Evolutionary conservation across 345 rosid genomes (phyloP).

Genomic region (Populus alba): DNA sequence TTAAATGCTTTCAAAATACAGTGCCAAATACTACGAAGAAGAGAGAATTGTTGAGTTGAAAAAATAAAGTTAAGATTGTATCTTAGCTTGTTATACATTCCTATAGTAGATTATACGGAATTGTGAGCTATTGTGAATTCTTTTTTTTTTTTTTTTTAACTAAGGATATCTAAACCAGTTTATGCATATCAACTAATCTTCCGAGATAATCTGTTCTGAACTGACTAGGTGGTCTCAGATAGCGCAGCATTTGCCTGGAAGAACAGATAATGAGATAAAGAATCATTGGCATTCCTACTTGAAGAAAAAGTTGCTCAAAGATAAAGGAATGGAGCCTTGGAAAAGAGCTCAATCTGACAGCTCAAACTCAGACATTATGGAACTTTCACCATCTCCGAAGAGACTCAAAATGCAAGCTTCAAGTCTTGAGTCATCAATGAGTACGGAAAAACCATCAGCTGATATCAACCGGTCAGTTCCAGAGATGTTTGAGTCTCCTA

Average conservation of each 20-base stretch:
- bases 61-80: too few relatives aligned
- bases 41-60: too few relatives aligned
- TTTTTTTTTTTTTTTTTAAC: too few relatives aligned
- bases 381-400: conserved; percentile 18
- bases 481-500: conserved; percentile 18
- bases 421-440: conserved; percentile 26
- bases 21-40: too few relatives aligned
- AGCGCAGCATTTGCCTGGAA: conserved; percentile 80
- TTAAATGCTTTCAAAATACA: too few relatives aligned
- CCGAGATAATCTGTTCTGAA: background rate
- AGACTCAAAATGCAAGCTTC: conserved; percentile 11
- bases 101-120: too few relatives aligned
- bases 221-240: conserved; percentile 80
- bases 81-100: too few relatives aligned
- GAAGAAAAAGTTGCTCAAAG: conserved; percentile 59
- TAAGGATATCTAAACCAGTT: too few relatives aligned
- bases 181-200: too few relatives aligned
- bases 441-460: conserved; percentile 20
- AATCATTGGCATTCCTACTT: conserved; percentile 88
- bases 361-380: conserved; percentile 12
- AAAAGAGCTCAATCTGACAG: background rate
- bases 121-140: too few relatives aligned
- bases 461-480: conserved; percentile 19
- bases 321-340: conserved; percentile 28
- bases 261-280: conserved; percentile 93